A percentile compares a stretch with the other conserved stretches of the same genome.
phyloP scores from a whole-genome alignment of 768 basidiomycete genomes.

The Rubroboletus pulcherrimus region DNA sequence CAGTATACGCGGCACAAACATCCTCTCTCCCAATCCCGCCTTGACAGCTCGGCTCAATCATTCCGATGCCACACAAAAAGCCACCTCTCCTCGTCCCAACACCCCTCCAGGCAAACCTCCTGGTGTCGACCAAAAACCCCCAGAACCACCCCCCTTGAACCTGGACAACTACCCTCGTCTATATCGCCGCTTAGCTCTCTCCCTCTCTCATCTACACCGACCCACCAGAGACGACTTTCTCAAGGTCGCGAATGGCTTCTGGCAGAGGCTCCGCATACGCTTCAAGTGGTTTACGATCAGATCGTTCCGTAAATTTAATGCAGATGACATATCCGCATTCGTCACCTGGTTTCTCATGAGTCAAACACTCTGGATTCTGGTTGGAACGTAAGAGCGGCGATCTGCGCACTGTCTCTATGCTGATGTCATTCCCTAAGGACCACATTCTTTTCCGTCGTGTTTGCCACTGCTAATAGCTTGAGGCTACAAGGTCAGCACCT shows the following conservation, averaged over 20 bases:
- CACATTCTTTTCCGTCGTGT: conserved; percentile 92
- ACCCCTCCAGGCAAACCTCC: conserved; percentile 9
- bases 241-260: conserved; percentile 81
- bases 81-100: neutral
- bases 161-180: conserved; percentile 76
- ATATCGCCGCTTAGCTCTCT: conserved; percentile 72
- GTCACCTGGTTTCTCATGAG: conserved; percentile 95
- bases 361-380: conserved; percentile 91
- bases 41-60: conserved; percentile 14
- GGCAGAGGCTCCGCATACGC: conserved; percentile 84
- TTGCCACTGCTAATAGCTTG: conserved; percentile 85
- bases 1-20: neutral
- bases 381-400: conserved; percentile 53
- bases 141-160: conserved; percentile 30
- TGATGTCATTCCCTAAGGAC: conserved; percentile 48
- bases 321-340: conserved; percentile 96
- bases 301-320: conserved; percentile 91
- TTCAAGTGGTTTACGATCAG: conserved; percentile 98
- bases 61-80: conserved; percentile 10
- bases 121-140: conserved; percentile 2
- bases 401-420: neutral
- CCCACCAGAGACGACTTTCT: conserved; percentile 91
- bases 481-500: conserved; percentile 64
- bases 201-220: conserved; percentile 70
- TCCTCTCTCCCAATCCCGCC: neutral